Evolutionary conservation across 306 rosid genomes (phyloP).

Genomic region (Abrus pulchellus): DNA sequence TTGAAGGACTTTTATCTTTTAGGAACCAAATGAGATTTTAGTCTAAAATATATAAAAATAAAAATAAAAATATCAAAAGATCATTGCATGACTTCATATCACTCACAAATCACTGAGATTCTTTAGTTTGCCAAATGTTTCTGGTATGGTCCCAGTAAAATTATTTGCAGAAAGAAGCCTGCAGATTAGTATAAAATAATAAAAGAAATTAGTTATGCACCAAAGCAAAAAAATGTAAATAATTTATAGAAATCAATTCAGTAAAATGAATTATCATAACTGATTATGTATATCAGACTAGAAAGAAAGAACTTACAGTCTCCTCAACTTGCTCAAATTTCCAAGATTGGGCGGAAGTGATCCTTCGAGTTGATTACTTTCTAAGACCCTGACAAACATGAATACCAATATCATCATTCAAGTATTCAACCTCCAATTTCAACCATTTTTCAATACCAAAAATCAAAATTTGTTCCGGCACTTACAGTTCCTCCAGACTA

Average conservation of each 20-base stretch:
- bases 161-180: slow-evolving; percentile 75
- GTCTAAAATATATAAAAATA: too few species aligned
- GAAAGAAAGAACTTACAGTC: slow-evolving; percentile 62
- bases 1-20: too few species aligned
- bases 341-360: slow-evolving; percentile 74
- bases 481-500: slow-evolving; percentile 69
- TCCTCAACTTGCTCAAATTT: slow-evolving; percentile 59
- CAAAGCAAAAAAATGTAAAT: background rate
- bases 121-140: slow-evolving; percentile 61
- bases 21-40: too few species aligned
- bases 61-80: background rate
- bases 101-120: slow-evolving; percentile 79
- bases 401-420: slow-evolving; percentile 10
- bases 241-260: background rate
- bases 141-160: slow-evolving; percentile 76
- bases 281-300: background rate
- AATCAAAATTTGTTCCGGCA: background rate
- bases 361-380: slow-evolving; percentile 67
- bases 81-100: background rate
- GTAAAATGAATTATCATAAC: background rate
- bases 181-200: slow-evolving; percentile 40
- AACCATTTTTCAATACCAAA: background rate
- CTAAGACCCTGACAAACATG: slow-evolving; percentile 64
- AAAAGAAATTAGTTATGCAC: background rate
- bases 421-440: slow-evolving; percentile 26